Base-by-base conservation (phyloP, 208 protist genomes). In the Dictyostelium gargantuum region DNA sequence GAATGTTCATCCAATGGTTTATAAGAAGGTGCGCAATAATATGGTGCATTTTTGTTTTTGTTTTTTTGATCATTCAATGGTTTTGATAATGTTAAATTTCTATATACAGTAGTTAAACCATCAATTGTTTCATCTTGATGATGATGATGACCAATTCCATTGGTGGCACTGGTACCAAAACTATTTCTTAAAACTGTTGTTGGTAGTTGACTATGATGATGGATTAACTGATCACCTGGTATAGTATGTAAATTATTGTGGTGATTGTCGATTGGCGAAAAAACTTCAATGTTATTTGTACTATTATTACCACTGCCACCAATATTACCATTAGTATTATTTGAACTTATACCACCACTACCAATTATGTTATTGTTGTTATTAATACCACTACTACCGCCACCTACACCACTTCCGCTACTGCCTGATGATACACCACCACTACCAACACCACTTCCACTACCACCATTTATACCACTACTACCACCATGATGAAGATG, bases 11-110 rank as follows among this genome's bases (percentile, higher is more conserved):
- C 48, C 1, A 89, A 40, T 79, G 82, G 82, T 68, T 89, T 89
- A 32, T 89, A 89, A 3, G 82, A 89, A 11, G 82, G 82, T 29
- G 82, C 63, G 52, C 82, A 89, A 52, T 89, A 89, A 26, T 89
- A 89, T 11, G 82, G 52, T 35, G 48, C 26, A 50, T 79, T 86
- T 2, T 8, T 35, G 1, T 38, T 58, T 42, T 80, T 80, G 15
- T 56, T 80, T 38, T 23, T 35, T 42, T 40, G 15, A 42, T 80
- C 46, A 35, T 23, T 9, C 2, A 23, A 29, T 32, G 72, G 32
- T 76, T 42, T 86, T 21, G 82, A 89, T 17, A 89, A 15, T 15
- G 82, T 66, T 11, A 89, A 9, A 2, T 74, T 79, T 63, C 50
- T 79, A 52, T 89, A 89, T 8, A 79, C 44, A 54, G 66, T 66